Evolutionary conservation across 2,329 filamentous ascomycete species (phyloP), one percentile per base, ranked within the genome.

Genomic region (Setomelanomma holmii): DNA sequence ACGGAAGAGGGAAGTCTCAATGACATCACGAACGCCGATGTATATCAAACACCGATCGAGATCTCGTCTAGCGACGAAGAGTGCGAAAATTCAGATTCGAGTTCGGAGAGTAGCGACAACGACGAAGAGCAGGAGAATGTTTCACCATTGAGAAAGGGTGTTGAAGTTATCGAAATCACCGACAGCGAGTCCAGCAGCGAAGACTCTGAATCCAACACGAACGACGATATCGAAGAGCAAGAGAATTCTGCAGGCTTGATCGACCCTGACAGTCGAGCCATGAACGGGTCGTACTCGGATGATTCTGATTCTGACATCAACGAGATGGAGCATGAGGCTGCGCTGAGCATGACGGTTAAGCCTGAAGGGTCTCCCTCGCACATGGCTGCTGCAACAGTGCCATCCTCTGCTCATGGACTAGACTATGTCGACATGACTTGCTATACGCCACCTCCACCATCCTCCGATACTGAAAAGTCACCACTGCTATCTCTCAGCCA

Each of bases 401-500:
- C 35, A 30, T 35, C 48, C 17, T 8, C 11, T 16, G n/a, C 40
- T 16, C 20, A 40, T 33, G 10, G n/a, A 17, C 34, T 36, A 11
- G 48, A 55, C 8, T 51, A 45, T 22, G 5, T 51, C 27, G 52
- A 49, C 12, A 17, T 51, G 20, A 30, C 52, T 11, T 23, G 19
- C 11, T 36, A 36, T 17, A 19, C 20, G 8, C 14, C 35, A 22
- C 39, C 34, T 5, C 42, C 40, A 1, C 36, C 34, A 12, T 38
- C 35, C n/a, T 45, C 35, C 4, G 40, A 45, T n/a, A 14, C 17
- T 8, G 27, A 23, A 3, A 40, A 48, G 10, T 20, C 53, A 11
- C 4, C 16, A 2, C 10, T 49, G 1, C 22, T 48, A 2, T 60
- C 56, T 19, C 62, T 63, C 41, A 64, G 60, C 36, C 60, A 65